Evolutionary conservation across 306 rosid species (phyloP).

Genomic region (Hippophae tibetana): DNA sequence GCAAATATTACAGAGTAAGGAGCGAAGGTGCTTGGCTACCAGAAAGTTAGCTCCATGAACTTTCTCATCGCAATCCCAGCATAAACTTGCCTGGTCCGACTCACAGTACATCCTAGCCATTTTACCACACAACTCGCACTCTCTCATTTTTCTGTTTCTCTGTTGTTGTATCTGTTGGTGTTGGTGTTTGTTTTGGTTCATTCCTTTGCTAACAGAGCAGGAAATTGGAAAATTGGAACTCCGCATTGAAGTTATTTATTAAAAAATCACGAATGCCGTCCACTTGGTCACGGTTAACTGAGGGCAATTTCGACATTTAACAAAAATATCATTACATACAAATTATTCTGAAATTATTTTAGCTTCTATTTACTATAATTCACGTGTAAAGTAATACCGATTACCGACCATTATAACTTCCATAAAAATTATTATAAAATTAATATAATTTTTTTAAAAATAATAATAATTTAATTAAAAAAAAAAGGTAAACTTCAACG

Average conservation of each 20-base stretch:
- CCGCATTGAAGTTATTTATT: constrained; percentile 8
- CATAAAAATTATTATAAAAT: too few species aligned
- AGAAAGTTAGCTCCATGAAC: constrained; percentile 54
- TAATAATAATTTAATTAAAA: too few species aligned
- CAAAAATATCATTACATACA: too few species aligned
- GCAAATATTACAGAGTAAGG: constrained; percentile 36
- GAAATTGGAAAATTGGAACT: not conserved
- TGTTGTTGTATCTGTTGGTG: not conserved
- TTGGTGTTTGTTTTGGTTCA: not conserved
- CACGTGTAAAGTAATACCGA: too few species aligned
- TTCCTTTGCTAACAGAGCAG: not conserved
- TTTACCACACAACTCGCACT: constrained; percentile 39
- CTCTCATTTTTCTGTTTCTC: constrained; percentile 11
- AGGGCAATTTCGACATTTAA: too few species aligned
- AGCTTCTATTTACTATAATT: too few species aligned
- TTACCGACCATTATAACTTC: too few species aligned
- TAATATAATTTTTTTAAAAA: too few species aligned
- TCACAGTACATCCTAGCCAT: constrained; percentile 43
- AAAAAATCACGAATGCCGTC: not conserved
- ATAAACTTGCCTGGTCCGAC: constrained; percentile 42
- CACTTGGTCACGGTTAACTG: too few species aligned
- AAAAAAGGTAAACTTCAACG: too few species aligned
- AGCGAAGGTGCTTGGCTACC: constrained; percentile 39
- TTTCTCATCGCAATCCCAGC: constrained; percentile 52
- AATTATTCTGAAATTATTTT: too few species aligned